Percentiles rank a stretch among this genome's conserved stretches.
These are phyloP conservation scores for Erysimum cheiranthoides DNA, from an alignment of 345 rosid species.

Conservation along the genomic window DNA sequence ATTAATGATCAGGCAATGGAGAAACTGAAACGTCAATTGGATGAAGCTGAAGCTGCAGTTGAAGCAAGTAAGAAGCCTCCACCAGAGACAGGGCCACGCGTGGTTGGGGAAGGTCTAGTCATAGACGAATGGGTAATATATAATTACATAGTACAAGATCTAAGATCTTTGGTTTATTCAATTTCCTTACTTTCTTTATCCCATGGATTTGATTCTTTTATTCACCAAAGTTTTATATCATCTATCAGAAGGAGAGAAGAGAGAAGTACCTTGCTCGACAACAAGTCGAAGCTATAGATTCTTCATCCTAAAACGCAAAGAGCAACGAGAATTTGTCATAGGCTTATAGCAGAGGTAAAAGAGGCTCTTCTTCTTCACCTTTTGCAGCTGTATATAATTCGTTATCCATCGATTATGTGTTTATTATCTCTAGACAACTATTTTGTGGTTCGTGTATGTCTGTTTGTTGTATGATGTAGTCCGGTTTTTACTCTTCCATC, in stretches of 20 bases:
- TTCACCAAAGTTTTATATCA: not conserved
- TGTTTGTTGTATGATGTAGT: constrained; percentile 17
- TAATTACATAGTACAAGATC: not conserved
- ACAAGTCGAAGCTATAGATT: constrained; percentile 58
- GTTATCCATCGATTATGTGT: constrained; percentile 20
- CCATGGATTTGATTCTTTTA: not conserved
- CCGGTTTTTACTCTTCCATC: constrained; percentile 20
- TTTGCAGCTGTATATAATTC: constrained; percentile 43
- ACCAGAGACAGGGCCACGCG: constrained; percentile 75
- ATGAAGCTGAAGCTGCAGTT: constrained; percentile 93
- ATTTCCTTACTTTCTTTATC: not conserved
- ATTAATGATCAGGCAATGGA: constrained; percentile 62
- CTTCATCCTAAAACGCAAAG: constrained; percentile 37
- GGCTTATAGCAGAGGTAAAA: constrained; percentile 26
- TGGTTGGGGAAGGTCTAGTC: constrained; percentile 93
- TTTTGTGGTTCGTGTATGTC: constrained; percentile 32
- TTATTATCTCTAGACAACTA: constrained; percentile 2
- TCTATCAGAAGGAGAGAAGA: constrained; percentile 87
- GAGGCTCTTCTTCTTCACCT: constrained; percentile 1
- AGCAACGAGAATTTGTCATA: not conserved
- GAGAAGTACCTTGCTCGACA: constrained; percentile 95
- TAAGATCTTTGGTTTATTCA: not conserved
- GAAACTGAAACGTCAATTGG: constrained; percentile 82
- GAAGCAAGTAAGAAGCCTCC: constrained; percentile 89
- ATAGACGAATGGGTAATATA: constrained; percentile 92